These are phyloP conservation scores for Tremellales sp. DNA, from an alignment of 1,284 basidiomycete genomes.

Conservation along the genomic window DNA sequence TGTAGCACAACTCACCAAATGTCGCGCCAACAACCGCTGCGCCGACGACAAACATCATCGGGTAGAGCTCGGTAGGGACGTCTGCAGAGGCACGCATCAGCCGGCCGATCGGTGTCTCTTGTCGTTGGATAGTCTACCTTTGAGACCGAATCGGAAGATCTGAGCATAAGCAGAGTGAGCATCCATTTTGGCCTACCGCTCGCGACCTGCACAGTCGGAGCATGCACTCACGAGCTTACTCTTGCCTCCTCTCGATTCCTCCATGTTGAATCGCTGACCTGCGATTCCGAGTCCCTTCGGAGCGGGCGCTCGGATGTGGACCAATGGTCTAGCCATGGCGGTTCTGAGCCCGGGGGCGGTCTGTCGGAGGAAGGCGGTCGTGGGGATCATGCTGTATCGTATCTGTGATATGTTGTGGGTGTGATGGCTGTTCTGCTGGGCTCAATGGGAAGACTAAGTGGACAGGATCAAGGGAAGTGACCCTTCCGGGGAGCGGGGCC, in stretches of 20 bases:
- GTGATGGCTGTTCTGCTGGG: not conserved
- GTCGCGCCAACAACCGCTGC: slow-evolving; percentile 41
- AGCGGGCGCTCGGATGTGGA: slow-evolving; percentile 5
- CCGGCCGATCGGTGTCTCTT: not conserved
- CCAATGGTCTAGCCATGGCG: slow-evolving; percentile 9
- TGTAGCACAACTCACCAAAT: slow-evolving; percentile 27
- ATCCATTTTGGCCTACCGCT: not conserved
- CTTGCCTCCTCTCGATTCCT: slow-evolving; percentile 35
- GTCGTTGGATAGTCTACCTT: slow-evolving; percentile 15
- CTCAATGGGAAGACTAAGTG: too few relatives aligned
- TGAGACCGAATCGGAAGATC: slow-evolving; percentile 47
- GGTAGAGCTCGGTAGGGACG: slow-evolving; percentile 49
- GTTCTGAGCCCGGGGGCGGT: slow-evolving; percentile 6
- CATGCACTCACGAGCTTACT: slow-evolving; percentile 40
- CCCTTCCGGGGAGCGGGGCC: too few relatives aligned
- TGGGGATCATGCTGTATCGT: slow-evolving; percentile 20
- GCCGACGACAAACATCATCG: slow-evolving; percentile 45
- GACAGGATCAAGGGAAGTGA: too few relatives aligned
- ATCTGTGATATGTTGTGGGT: not conserved
- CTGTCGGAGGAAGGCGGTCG: slow-evolving; percentile 15
- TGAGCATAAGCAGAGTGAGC: slow-evolving; percentile 9
- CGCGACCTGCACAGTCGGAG: not conserved
- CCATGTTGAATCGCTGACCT: slow-evolving; percentile 29
- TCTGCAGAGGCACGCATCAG: slow-evolving; percentile 24
- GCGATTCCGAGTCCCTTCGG: slow-evolving; percentile 17